These are phyloP conservation scores for Farysia itapuensis DNA, from an alignment of 1,284 basidiomycete genomes.

Conservation along the genomic window DNA sequence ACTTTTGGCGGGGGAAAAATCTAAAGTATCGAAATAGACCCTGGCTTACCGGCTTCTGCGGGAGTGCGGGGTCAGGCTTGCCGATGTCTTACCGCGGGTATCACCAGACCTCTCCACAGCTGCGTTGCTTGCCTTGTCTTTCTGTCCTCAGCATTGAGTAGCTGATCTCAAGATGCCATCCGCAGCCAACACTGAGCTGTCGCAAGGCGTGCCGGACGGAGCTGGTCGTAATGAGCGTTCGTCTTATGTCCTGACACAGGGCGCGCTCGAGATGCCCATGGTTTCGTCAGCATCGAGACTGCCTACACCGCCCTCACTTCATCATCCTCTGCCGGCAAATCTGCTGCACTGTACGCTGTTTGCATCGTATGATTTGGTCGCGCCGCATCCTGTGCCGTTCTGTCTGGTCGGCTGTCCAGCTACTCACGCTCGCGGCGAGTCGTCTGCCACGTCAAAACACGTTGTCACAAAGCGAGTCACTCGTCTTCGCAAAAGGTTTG, in stretches of 20 bases:
- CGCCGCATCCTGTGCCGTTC: constrained; percentile 11
- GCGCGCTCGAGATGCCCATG: constrained; percentile 10
- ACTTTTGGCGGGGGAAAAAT: no score
- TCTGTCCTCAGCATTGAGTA: no score
- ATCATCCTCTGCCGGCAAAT: constrained; percentile 6
- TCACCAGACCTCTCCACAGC: no score
- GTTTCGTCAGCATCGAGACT: constrained; percentile 6
- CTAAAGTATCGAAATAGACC: no score
- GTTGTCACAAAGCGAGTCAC: constrained; percentile 12
- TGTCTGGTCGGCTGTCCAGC: constrained; percentile 21
- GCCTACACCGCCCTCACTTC: constrained; percentile 3
- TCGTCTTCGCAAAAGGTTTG: constrained; percentile 15
- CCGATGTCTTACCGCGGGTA: no score
- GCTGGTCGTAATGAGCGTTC: no score
- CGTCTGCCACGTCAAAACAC: constrained; percentile 6
- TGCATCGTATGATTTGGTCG: constrained; percentile 15
- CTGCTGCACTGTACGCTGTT: constrained; percentile 35
- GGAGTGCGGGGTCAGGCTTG: no score
- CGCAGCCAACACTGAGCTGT: no score
- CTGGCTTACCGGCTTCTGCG: no score
- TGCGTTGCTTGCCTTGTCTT: no score
- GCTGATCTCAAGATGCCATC: no score
- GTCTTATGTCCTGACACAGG: constrained; percentile 4
- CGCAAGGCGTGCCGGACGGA: no score
- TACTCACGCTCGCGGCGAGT: constrained; percentile 8